Evolutionary conservation across 2,329 filamentous ascomycete species (phyloP), one percentile per base, ranked within the genome.

Genomic region (Microdochium trichocladiopsis): DNA sequence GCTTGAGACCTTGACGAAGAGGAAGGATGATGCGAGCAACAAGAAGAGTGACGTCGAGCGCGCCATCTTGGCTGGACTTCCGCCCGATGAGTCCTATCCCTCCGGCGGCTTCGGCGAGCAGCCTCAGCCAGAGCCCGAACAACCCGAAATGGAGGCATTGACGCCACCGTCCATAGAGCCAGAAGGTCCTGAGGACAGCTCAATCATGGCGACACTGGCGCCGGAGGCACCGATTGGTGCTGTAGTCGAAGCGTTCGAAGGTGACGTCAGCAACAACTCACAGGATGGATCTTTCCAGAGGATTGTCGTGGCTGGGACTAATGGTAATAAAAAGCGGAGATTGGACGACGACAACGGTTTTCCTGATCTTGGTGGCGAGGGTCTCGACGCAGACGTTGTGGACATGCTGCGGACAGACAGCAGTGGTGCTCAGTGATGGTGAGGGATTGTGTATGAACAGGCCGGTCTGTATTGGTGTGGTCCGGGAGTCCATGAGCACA

Each of bases 31-130:
- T 52, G 89, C 91, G 16, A 92, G 96, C 60, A 73, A 77, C 18
- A 92, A 90, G 71, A 95, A 95, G 69, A 84, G 86, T 50, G 87
- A 94, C 48, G 91, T 99, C 8, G 94, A 99, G 68, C 83, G 93
- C 58, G 86, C 83, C 49, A 97, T 99, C 59, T 90, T 99, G 80
- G 83, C 87, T 50, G 90, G 89, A 9, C 78, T 96, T 22, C 79
- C 82, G 1, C 79, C 84, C 9, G 74, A 74, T 51, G 77, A 80
- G 53, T 71, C 74, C 21, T 70, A 73, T 9, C 71, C 75, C 3
- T 73, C 75, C 2, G 72, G 74, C 9, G 68, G 74, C 49, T 64
- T 75, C 33, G 69, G 68, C n/a, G 70, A 69, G 36, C 77, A 69
- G 55, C 73, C 74, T 3, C 68, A 69, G 14, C 68, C 76, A 24